Base-by-base conservation (phyloP, 371 early-diverging fungal genomes). In the Mucor plumbeus region DNA sequence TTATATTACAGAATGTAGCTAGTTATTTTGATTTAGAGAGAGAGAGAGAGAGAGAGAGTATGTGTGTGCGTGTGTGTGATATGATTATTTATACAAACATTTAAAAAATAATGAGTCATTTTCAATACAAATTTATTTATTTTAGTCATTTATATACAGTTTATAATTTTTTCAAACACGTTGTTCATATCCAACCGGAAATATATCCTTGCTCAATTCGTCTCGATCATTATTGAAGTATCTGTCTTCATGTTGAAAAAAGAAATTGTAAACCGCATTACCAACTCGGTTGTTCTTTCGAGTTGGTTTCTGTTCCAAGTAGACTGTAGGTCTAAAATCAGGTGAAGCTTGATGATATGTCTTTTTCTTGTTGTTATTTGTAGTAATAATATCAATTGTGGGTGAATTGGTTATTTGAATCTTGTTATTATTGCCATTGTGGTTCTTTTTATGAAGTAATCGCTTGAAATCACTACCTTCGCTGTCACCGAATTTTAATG, bases 201-300 rank as follows among this genome's bases (percentile, higher is more conserved):
- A 79, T 66, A 79, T 79, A 72, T 79, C 79, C 54, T 79, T 72
- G 56, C 79, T 79, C 43, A 79, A 47, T 43, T 76, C 74, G 53
- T 65, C 63, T 61, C 79, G 72, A 63, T 76, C 75, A 57, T 63
- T 21, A 19, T 79, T 79, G 50, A 79, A 79, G 66, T 79, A 79
- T 56, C 70, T 56, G 36, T 79, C 79, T 67, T 79, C 75, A 41
- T 71, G 74, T 15, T 70, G 64, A 40, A 71, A 70, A 34, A 74
- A 59, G 8, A 67, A 56, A 40, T 70, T 67, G 39, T 75, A 75
- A 17, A 78, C 11, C 40, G 68, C 50, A n/a, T 61, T 59, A 4
- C 68, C 65, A 34, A 78, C 57, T 19, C 59, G 48, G 63, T 55
- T 21, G 59, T 35, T 56, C 7, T n/a, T 17, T 17, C 39, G 35